These are phyloP conservation scores for Lavandula angustifolia DNA, from an alignment of 257 asterid species.

Conservation along the genomic window DNA sequence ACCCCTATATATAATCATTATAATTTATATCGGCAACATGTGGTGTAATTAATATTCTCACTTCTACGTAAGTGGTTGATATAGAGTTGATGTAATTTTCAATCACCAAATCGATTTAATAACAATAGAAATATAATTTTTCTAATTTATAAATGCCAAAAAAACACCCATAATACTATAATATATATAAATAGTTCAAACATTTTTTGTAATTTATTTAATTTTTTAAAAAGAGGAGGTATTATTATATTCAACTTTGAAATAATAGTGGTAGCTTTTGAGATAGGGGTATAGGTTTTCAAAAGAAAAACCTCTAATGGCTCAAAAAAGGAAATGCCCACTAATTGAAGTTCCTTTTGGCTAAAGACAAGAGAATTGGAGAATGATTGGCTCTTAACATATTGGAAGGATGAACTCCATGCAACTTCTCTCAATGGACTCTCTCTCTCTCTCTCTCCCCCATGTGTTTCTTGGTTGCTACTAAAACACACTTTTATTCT, in stretches of 20 bases:
- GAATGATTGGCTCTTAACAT: conserved; percentile 52
- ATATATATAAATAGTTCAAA: no score
- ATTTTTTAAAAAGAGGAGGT: no score
- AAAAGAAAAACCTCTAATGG: conserved; percentile 35
- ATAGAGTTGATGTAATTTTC: no score
- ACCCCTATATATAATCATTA: no score
- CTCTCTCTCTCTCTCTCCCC: conserved; percentile 22
- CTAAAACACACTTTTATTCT: conserved; percentile 30
- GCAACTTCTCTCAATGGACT: conserved; percentile 7
- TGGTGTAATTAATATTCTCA: no score
- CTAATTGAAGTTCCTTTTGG: conserved; percentile 52
- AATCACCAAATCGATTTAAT: no score
- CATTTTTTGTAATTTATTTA: no score
- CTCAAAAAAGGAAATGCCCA: conserved; percentile 73
- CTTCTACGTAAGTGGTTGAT: no score
- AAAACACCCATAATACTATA: no score
- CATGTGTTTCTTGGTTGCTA: conserved; percentile 25
- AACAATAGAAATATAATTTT: no score
- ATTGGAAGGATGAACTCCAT: conserved; percentile 47
- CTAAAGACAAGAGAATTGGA: conserved; percentile 33
- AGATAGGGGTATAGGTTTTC: conserved; percentile 37
- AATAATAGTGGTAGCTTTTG: conserved; percentile 36
- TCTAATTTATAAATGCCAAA: no score
- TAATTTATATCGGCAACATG: no score
- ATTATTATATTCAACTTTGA: neutral